These are phyloP conservation scores for Dactylellina leptospora DNA, from an alignment of 2,329 filamentous ascomycete genomes.

Conservation along the genomic window DNA sequence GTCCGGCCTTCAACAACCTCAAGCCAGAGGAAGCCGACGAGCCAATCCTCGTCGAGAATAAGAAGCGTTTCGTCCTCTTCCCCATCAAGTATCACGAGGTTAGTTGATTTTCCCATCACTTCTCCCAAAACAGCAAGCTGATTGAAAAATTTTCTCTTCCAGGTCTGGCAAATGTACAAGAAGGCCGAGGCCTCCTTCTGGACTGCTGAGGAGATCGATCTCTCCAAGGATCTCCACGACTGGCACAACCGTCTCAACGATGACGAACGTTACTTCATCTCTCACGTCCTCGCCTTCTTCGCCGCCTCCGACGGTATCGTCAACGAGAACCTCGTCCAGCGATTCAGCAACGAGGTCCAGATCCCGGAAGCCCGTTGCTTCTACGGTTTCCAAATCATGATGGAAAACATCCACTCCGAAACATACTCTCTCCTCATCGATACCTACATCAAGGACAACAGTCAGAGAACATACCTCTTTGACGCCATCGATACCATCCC, in stretches of 20 bases:
- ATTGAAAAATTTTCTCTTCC: slow-evolving; percentile 56
- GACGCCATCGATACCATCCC: slow-evolving; percentile 99
- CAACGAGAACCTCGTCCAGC: slow-evolving; percentile 98
- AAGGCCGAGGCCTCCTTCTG: slow-evolving; percentile 99
- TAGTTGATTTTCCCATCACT: slow-evolving; percentile 61
- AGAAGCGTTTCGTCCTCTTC: slow-evolving; percentile 94
- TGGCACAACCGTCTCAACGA: slow-evolving; percentile 98
- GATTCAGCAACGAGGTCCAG: slow-evolving; percentile 96
- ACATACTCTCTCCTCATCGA: slow-evolving; percentile 99
- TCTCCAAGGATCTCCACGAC: slow-evolving; percentile 98
- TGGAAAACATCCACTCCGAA: slow-evolving; percentile 99
- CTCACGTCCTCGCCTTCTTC: slow-evolving; percentile 98
- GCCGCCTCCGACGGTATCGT: slow-evolving; percentile 98
- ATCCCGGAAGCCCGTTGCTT: slow-evolving; percentile 98
- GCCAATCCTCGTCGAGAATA: slow-evolving; percentile 93
- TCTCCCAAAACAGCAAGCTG: slow-evolving; percentile 38
- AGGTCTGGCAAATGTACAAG: slow-evolving; percentile 99
- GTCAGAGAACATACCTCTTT: slow-evolving; percentile 92
- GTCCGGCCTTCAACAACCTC: slow-evolving; percentile 64
- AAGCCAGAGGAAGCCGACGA: slow-evolving; percentile 78
- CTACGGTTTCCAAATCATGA: slow-evolving; percentile 99
- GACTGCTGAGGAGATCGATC: slow-evolving; percentile 99
- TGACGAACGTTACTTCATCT: slow-evolving; percentile 98
- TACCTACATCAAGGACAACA: slow-evolving; percentile 98
- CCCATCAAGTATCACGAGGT: slow-evolving; percentile 99